phyloP scores from a whole-genome alignment of 306 rosid genomes.

The Inga leiocalycina region DNA sequence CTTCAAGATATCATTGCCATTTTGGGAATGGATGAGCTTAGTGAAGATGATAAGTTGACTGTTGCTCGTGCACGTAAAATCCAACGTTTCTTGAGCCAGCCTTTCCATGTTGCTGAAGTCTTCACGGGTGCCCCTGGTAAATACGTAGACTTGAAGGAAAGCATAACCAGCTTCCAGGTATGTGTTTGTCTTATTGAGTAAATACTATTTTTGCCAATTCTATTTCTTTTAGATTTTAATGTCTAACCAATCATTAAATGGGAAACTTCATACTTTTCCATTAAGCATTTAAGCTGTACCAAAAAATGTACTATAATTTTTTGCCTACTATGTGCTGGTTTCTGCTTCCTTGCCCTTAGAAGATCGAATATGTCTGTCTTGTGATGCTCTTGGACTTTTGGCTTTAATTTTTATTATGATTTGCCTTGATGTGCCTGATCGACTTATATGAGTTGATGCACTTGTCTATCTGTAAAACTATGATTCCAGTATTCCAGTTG shows the following conservation, averaged over 20 bases:
- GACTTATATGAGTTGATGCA: not conserved
- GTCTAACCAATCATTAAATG: not conserved
- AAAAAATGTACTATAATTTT: not conserved
- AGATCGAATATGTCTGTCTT: not conserved
- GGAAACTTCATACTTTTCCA: not conserved
- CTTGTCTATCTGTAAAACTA: not conserved
- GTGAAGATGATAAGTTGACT: slow-evolving; percentile 97
- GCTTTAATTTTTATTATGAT: not conserved
- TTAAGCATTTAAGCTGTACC: not conserved
- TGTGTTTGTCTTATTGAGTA: not conserved
- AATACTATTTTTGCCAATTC: not conserved
- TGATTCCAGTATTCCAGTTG: not conserved
- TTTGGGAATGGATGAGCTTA: slow-evolving; percentile 99
- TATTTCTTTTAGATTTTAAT: not conserved
- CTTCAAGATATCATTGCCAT: slow-evolving; percentile 98
- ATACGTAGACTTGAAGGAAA: slow-evolving; percentile 94
- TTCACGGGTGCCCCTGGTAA: slow-evolving; percentile 99
- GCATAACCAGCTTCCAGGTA: slow-evolving; percentile 89
- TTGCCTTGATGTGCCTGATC: not conserved
- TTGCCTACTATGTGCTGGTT: not conserved
- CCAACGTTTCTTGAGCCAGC: slow-evolving; percentile 84
- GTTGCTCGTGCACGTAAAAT: slow-evolving; percentile 99
- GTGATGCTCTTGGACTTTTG: not conserved
- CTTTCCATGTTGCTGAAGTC: slow-evolving; percentile 99
- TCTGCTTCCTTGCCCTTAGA: not conserved